These are phyloP conservation scores for Phylloporus sp. DNA, from an alignment of 768 basidiomycete genomes.

Conservation along the genomic window DNA sequence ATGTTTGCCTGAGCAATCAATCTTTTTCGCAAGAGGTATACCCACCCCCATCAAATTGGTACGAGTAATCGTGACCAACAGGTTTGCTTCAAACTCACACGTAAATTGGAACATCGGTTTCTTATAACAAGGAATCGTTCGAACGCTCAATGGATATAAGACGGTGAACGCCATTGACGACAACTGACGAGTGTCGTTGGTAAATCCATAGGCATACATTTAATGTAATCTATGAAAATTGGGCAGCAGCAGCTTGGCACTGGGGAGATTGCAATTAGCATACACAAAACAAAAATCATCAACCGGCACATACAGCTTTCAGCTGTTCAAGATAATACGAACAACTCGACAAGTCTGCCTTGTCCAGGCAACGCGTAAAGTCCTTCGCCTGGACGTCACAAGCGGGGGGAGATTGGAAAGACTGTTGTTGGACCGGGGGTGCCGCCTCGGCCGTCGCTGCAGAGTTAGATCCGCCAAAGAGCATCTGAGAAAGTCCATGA, in stretches of 20 bases:
- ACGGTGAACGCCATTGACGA: conserved; percentile 1
- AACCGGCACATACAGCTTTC: conserved; percentile 60
- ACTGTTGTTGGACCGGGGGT: conserved; percentile 43
- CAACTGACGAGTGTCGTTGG: conserved; percentile 8
- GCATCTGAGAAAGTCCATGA: conserved; percentile 85
- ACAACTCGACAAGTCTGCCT: conserved; percentile 74
- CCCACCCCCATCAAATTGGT: too few relatives aligned
- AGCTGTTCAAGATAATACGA: conserved; percentile 85
- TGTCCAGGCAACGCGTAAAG: conserved; percentile 81
- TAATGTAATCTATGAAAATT: conserved; percentile 36
- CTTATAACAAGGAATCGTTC: too few relatives aligned
- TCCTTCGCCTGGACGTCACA: conserved; percentile 86
- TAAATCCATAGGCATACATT: conserved; percentile 4
- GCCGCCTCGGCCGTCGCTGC: conserved; percentile 44
- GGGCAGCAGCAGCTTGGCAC: conserved; percentile 75
- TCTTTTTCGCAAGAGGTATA: too few relatives aligned
- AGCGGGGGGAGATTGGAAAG: conserved; percentile 39
- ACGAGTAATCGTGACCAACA: too few relatives aligned
- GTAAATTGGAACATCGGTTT: too few relatives aligned
- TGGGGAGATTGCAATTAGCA: conserved; percentile 22
- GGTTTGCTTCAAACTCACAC: too few relatives aligned
- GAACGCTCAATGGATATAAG: background rate
- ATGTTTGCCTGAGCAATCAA: too few relatives aligned
- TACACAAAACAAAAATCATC: conserved; percentile 1
- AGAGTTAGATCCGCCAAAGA: conserved; percentile 67